Conservation (phyloP, 768 basidiomycete genomes). For the Amanita phalloides region DNA sequence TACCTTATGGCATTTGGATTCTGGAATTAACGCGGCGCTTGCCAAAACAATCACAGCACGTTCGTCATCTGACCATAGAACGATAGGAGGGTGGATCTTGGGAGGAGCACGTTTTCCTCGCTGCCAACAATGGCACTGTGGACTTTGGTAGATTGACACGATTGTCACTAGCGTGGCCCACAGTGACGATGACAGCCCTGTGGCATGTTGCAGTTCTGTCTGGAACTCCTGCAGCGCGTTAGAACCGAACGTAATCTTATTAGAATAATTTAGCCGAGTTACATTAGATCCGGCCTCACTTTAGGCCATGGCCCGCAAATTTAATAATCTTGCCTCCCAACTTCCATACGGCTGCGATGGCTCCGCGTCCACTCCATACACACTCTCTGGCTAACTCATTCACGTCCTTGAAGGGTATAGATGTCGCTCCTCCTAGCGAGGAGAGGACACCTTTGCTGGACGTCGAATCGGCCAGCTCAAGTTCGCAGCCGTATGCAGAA, state of each 20-base stretch:
- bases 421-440: conserved; percentile 11
- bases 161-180: conserved; percentile 19
- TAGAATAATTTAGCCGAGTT: too few relatives aligned
- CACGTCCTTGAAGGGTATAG: conserved; percentile 26
- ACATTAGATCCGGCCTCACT: not conserved
- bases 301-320: not conserved
- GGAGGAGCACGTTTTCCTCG: conserved; percentile 50
- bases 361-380: not conserved
- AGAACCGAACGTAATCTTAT: not conserved
- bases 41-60: conserved; percentile 39
- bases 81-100: conserved; percentile 48
- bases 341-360: not conserved
- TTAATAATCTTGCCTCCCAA: conserved; percentile 6
- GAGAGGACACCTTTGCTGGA: conserved; percentile 26
- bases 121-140: conserved; percentile 43
- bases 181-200: conserved; percentile 27
- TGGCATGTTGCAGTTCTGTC: conserved; percentile 34
- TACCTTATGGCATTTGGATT: conserved; percentile 39
- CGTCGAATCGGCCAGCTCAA: conserved; percentile 9
- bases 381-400: conserved; percentile 10
- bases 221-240: conserved; percentile 23
- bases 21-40: conserved; percentile 43
- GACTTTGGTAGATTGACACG: conserved; percentile 30
- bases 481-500: conserved; percentile 17
- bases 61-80: not conserved